Conservation (phyloP, 2,329 filamentous ascomycete species). For the Colletotrichum costaricense region DNA sequence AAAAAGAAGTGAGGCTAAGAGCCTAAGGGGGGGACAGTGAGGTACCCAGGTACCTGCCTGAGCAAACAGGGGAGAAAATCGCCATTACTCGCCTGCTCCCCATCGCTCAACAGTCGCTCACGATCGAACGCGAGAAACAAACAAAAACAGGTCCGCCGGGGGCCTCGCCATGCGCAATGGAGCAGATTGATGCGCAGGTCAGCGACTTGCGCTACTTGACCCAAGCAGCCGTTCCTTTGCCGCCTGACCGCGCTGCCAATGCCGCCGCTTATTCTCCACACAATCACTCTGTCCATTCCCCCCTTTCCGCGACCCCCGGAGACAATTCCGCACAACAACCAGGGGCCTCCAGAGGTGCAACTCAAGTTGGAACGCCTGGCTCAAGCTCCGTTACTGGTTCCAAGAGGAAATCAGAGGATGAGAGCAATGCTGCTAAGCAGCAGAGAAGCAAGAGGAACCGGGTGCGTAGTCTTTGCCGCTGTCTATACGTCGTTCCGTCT, state of each 20-base stretch:
- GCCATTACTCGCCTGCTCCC: constrained; percentile 29
- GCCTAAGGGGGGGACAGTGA: neutral
- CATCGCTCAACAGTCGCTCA: constrained; percentile 13
- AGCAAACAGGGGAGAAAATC: constrained; percentile 14
- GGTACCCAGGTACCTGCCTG: constrained; percentile 1
- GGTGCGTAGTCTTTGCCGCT: constrained; percentile 50
- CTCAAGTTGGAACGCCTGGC: constrained; percentile 22
- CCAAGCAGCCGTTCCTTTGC: constrained; percentile 48
- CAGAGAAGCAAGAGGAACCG: constrained; percentile 71
- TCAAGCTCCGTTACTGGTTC: constrained; percentile 30
- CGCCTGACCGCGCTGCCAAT: constrained; percentile 37
- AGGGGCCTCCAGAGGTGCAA: constrained; percentile 25
- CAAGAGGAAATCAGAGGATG: constrained; percentile 55
- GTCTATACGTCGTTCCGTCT: neutral
- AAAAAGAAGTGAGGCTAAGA: constrained; percentile 13
- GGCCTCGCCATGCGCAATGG: constrained; percentile 51
- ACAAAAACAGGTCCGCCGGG: constrained; percentile 10
- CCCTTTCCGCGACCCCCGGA: constrained; percentile 52
- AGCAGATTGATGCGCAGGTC: constrained; percentile 65
- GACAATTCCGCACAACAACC: constrained; percentile 58
- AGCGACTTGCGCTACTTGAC: constrained; percentile 65
- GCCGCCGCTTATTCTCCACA: constrained; percentile 40
- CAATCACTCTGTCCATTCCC: constrained; percentile 40
- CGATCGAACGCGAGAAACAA: neutral
- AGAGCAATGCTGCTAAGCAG: constrained; percentile 56